Conservation (phyloP, 371 early-diverging fungal species). For the Circinella umbellata region DNA sequence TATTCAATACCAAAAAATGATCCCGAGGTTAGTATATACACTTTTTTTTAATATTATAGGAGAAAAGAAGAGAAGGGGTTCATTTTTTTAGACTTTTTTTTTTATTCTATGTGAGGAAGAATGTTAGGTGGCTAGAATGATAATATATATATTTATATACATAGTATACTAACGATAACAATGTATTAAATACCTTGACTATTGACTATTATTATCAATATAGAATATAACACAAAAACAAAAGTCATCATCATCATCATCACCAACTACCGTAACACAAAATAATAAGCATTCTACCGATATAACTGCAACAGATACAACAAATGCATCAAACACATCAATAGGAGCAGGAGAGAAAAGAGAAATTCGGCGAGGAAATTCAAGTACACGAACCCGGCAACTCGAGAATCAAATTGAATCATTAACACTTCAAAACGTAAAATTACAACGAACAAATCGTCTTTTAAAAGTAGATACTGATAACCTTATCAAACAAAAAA, state of each 20-base stretch:
- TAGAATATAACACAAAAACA: too few relatives aligned
- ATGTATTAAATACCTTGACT: neutral
- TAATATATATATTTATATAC: too few relatives aligned
- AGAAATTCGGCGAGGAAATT: constrained; percentile 48
- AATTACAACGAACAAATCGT: constrained; percentile 53
- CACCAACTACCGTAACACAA: neutral
- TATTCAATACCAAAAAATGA: constrained; percentile 54
- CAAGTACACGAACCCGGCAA: constrained; percentile 45
- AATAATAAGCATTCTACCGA: neutral
- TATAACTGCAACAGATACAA: neutral
- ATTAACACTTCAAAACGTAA: constrained; percentile 52
- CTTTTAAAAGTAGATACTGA: constrained; percentile 56
- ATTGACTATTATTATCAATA: too few relatives aligned
- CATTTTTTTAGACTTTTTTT: too few relatives aligned
- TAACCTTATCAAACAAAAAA: constrained; percentile 53
- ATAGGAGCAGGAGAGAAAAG: constrained; percentile 12
- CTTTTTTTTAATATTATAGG: neutral
- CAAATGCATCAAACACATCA: neutral
- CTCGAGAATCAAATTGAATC: constrained; percentile 52
- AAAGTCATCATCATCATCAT: neutral
- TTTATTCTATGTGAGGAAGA: too few relatives aligned
- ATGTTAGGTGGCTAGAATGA: too few relatives aligned
- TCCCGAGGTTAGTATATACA: constrained; percentile 10
- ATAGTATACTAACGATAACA: neutral
- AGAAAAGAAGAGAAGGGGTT: neutral